Evolutionary conservation across 2,329 filamentous ascomycete species (phyloP).

Genomic region (Ceratocystis papillata): DNA sequence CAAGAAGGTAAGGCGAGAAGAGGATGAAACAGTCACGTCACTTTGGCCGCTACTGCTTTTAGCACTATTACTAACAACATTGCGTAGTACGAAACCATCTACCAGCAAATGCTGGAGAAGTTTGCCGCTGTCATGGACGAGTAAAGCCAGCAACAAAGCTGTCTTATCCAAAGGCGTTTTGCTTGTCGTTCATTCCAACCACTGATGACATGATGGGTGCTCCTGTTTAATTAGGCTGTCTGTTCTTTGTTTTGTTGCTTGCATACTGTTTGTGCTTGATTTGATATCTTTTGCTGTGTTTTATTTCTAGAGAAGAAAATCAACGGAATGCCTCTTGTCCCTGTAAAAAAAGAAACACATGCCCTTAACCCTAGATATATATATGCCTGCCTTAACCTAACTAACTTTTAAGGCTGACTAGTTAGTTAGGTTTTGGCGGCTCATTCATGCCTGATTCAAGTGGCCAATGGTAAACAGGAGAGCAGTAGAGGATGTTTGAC

Average conservation of each 20-base stretch:
- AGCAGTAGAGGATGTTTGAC: not conserved
- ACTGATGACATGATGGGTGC: slow-evolving; percentile 1
- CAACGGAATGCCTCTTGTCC: slow-evolving; percentile 4
- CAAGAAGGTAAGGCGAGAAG: slow-evolving; percentile 57
- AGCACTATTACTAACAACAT: slow-evolving; percentile 33
- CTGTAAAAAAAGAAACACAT: not conserved
- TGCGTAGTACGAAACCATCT: slow-evolving; percentile 73
- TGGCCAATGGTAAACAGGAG: not conserved
- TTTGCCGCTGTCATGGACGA: slow-evolving; percentile 94
- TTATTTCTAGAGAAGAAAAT: slow-evolving; percentile 10
- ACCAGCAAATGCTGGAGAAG: slow-evolving; percentile 90
- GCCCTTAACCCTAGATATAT: not conserved
- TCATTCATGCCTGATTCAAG: not conserved
- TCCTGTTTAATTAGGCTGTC: slow-evolving; percentile 3
- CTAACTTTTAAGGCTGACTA: not conserved
- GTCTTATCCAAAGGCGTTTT: not conserved
- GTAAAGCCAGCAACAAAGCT: slow-evolving; percentile 39
- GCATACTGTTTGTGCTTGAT: slow-evolving; percentile 7
- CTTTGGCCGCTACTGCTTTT: not conserved
- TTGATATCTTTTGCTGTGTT: slow-evolving; percentile 13
- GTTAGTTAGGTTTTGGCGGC: not conserved
- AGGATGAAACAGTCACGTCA: not conserved
- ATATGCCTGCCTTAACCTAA: not conserved
- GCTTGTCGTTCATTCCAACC: slow-evolving; percentile 5
- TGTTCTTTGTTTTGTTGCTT: not conserved